A percentile compares a stretch with the other conserved stretches of the same genome.
Conservation (phyloP, 441 rosid species). For the Adansonia rubrostipa region DNA sequence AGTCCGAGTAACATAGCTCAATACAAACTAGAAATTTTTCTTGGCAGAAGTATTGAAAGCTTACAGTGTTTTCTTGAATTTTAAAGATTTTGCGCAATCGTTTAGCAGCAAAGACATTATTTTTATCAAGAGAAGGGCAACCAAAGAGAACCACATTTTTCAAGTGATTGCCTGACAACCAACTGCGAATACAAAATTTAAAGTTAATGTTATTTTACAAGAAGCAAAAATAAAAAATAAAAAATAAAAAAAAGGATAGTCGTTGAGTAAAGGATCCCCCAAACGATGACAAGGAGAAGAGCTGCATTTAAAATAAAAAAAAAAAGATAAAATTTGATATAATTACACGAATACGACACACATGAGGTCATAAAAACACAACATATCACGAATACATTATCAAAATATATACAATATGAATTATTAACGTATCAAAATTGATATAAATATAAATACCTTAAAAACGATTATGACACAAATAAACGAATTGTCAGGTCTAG, state of each 20-base stretch:
- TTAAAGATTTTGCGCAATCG: constrained; percentile 61
- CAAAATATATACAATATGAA: too few relatives aligned
- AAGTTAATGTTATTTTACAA: constrained; percentile 12
- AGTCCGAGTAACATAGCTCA: too few relatives aligned
- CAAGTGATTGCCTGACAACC: constrained; percentile 80
- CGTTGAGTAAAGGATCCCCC: not conserved
- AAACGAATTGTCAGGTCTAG: too few relatives aligned
- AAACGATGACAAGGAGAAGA: not conserved
- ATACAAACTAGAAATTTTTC: not conserved
- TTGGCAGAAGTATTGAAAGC: constrained; percentile 28
- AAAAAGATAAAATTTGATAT: not conserved
- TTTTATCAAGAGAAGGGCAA: constrained; percentile 63
- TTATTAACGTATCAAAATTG: too few relatives aligned
- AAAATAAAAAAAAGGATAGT: not conserved
- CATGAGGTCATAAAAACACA: too few relatives aligned
- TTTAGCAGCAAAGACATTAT: constrained; percentile 64
- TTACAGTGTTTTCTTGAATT: constrained; percentile 70
- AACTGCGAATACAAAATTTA: constrained; percentile 47
- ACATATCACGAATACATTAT: too few relatives aligned
- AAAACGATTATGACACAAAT: too few relatives aligned
- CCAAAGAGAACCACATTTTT: constrained; percentile 69
- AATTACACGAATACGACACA: too few relatives aligned
- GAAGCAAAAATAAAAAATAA: too few relatives aligned
- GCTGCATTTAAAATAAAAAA: not conserved
- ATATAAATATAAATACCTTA: too few relatives aligned